These are phyloP conservation scores for Cucurbita ficifolia DNA, from an alignment of 306 rosid genomes.

Conservation along the genomic window DNA sequence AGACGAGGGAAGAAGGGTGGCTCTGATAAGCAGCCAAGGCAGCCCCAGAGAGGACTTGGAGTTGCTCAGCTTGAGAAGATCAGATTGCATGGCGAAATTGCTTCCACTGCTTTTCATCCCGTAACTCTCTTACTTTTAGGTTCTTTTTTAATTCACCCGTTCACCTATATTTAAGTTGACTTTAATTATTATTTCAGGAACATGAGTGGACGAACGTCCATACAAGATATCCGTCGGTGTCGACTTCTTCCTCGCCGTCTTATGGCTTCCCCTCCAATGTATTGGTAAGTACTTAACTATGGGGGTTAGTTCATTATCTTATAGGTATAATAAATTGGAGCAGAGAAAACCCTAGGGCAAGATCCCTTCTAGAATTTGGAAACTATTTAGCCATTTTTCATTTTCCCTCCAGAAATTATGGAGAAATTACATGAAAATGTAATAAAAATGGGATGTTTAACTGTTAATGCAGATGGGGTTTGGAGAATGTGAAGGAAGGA, in stretches of 20 bases:
- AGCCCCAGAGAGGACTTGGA: constrained; percentile 96
- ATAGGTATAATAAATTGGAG: neutral
- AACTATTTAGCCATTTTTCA: neutral
- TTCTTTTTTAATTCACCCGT: neutral
- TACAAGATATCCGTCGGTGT: constrained; percentile 41
- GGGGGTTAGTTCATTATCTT: neutral
- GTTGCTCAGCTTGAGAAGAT: constrained; percentile 98
- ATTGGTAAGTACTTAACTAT: constrained; percentile 20
- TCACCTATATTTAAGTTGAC: neutral
- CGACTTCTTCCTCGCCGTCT: constrained; percentile 55
- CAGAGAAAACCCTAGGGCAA: neutral
- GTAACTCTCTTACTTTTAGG: constrained; percentile 14
- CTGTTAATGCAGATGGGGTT: constrained; percentile 48
- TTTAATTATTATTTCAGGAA: neutral
- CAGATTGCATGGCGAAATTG: constrained; percentile 83
- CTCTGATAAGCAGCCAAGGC: constrained; percentile 92
- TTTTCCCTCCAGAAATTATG: neutral
- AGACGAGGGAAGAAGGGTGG: constrained; percentile 73
- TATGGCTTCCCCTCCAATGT: constrained; percentile 1
- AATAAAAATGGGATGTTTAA: too few species aligned
- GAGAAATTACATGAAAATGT: neutral
- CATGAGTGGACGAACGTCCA: constrained; percentile 34
- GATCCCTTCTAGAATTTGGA: neutral
- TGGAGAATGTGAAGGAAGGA: constrained; percentile 63
- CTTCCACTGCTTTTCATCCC: constrained; percentile 24